These are phyloP conservation scores for Leishmania gerbilli DNA, from an alignment of 208 protist species.

Conservation along the genomic window DNA sequence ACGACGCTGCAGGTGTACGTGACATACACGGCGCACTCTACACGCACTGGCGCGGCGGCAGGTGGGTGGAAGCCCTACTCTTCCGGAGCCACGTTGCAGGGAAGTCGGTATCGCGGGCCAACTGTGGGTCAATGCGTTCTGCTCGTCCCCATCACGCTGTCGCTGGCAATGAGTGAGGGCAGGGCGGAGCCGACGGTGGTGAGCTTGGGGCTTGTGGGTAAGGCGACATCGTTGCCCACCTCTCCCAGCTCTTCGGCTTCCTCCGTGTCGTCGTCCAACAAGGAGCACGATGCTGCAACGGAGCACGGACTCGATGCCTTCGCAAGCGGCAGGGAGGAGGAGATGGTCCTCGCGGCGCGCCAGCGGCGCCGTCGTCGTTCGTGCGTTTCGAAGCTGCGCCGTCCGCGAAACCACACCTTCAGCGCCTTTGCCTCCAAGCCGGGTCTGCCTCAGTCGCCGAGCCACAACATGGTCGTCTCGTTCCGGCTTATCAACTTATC, in stretches of 20 bases:
- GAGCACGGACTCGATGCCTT: not conserved
- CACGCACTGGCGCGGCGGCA: conserved; percentile 6
- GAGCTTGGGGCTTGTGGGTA: conserved; percentile 40
- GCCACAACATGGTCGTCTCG: conserved; percentile 19
- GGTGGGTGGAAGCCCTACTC: conserved; percentile 19
- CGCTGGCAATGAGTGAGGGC: conserved; percentile 67
- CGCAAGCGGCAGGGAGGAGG: conserved; percentile 9
- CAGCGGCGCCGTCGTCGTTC: conserved; percentile 22
- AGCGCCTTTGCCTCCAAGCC: conserved; percentile 13
- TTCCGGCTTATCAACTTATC: conserved; percentile 73
- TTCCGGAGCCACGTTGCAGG: conserved; percentile 12
- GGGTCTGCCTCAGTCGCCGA: conserved; percentile 11
- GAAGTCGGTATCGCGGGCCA: conserved; percentile 29
- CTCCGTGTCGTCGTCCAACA: conserved; percentile 13
- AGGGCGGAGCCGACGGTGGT: conserved; percentile 44
- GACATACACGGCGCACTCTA: conserved; percentile 46
- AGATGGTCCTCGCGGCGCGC: conserved; percentile 18
- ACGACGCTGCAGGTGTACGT: conserved; percentile 53
- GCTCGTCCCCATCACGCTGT: conserved; percentile 46
- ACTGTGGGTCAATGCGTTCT: conserved; percentile 43
- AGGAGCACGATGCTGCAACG: conserved; percentile 7
- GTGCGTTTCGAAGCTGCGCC: conserved; percentile 18
- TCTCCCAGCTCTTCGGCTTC: conserved; percentile 11
- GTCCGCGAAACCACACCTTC: conserved; percentile 26
- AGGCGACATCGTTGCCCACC: conserved; percentile 11